Conservation (phyloP, 106 monocot genomes). For the Dendrobium nobile region DNA sequence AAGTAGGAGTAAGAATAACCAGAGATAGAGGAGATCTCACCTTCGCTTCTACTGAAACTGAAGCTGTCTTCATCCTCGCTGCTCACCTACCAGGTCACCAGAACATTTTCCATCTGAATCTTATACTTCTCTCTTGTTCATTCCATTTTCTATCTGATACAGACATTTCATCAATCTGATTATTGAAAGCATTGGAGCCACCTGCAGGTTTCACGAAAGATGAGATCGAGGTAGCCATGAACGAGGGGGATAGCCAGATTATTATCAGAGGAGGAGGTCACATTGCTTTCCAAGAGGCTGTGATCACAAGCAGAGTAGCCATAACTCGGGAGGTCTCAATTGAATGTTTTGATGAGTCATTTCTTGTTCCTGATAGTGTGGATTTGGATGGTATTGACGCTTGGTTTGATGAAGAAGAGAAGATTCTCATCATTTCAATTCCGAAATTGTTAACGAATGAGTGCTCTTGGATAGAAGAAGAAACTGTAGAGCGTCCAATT, state of each 20-base stretch:
- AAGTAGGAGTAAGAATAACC: slow-evolving; percentile 27
- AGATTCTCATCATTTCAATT: slow-evolving; percentile 1
- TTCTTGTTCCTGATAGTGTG: slow-evolving; percentile 31
- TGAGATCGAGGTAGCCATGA: slow-evolving; percentile 30
- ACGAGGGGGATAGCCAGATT: slow-evolving; percentile 22
- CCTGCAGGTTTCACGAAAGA: slow-evolving; percentile 34
- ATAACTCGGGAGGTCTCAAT: slow-evolving; percentile 13
- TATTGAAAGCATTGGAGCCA: background rate
- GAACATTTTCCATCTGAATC: background rate
- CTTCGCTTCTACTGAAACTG: slow-evolving; percentile 42
- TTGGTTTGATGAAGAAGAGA: slow-evolving; percentile 31
- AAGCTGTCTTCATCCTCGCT: slow-evolving; percentile 28
- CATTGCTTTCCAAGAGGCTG: slow-evolving; percentile 12
- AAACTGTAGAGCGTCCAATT: background rate
- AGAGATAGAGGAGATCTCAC: slow-evolving; percentile 16
- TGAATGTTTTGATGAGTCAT: slow-evolving; percentile 26
- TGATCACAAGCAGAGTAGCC: slow-evolving; percentile 13
- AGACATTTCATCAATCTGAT: background rate
- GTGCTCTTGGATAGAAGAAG: background rate
- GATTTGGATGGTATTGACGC: slow-evolving; percentile 28
- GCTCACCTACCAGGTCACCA: slow-evolving; percentile 46
- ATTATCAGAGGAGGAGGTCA: slow-evolving; percentile 24
- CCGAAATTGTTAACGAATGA: background rate
- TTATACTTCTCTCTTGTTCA: background rate
- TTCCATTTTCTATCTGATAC: background rate